Evolutionary conservation across 495 filamentous ascomycete species (phyloP), one percentile per base, ranked within the genome.

Genomic region (Daldinia decipiens): DNA sequence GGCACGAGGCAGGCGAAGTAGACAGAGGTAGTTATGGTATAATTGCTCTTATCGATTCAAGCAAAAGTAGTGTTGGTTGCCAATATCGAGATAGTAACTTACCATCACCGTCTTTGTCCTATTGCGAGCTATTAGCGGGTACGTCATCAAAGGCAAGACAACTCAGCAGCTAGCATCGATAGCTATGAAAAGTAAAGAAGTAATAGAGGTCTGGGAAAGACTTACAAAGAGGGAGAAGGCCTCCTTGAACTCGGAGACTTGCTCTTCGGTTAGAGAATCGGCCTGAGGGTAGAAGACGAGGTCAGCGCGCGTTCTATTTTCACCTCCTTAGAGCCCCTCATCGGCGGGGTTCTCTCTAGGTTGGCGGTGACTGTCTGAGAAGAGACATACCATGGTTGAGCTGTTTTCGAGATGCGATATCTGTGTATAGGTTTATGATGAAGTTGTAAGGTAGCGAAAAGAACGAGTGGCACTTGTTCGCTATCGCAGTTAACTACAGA

Each of bases 61-160:
- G 62, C 2, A 40, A 24, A 43, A 8, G 32, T 13, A 40, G 58
- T 34, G 29, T 26, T 26, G 29, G 34, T 2, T 13, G 3, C 5
- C 34, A 36, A 36, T 13, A 4, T 40, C 17, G 40, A 50, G 39
- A 59, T 64, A 24, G 24, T 29, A 50, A 93, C 93, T 90, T 82
- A 99, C 95, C 95, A 93, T 99, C 96, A 77, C 96, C 95, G 87
- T 99, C 96, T 84, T 99, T 99, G 88, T 99, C 95, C 95, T 99
- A 78, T 82, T 82, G 29, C 17, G 29, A 47, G 50, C 36, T 66
- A 61, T 77, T 70, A 76, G 71, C 63, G 55, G 60, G 50, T 73
- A 66, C 70, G 70, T 69, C 70, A 68, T 62, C 70, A 73, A 62
- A 3, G 29, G 51, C 11, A n/a, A 68, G 32, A 39, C n/a, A 24